Evolutionary conservation across 345 rosid genomes (phyloP), one percentile per base, ranked within the genome.

Genomic region (Zanthoxylum bungeanum): DNA sequence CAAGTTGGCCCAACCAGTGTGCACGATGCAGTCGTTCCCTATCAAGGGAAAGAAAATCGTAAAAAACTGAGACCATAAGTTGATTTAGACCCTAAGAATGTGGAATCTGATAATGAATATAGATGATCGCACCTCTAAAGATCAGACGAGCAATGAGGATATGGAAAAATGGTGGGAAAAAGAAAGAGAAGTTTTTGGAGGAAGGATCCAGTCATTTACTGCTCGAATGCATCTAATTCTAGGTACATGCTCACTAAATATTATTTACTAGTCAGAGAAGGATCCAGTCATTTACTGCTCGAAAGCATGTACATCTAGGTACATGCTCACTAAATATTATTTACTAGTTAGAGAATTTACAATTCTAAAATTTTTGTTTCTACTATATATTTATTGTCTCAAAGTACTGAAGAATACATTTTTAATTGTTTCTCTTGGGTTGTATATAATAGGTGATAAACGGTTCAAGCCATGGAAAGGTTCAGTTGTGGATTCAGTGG

Each of bases 401-500:
- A 14, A 44, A 14, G 49, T 14, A 19, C n/a, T n/a, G n/a, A n/a
- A n/a, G n/a, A n/a, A n/a, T n/a, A n/a, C n/a, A n/a, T n/a, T n/a
- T n/a, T n/a, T n/a, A n/a, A n/a, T n/a, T n/a, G n/a, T n/a, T n/a
- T n/a, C n/a, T n/a, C n/a, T 50, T 19, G 24, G 24, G 19, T 50
- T n/a, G 53, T 19, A 50, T 50, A 34, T 59, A 1, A 24, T 66
- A 89, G 97, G 90, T 2, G 69, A 89, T 72, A 84, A 90, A 61
- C 66, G 77, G 1, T 89, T 89, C 64, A 85, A 58, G 30, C 77
- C 68, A 22, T 91, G 95, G 95, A 83, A 83, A 73, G 91, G 89
- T 37, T 89, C 97, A 0, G 91, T 91, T 30, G 73, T 87, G 47
- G 93, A 91, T 64, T 91, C 93, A 5, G 81, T 84, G 7, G 72